Base-by-base conservation (phyloP, 2,329 filamentous ascomycete genomes). In the Penicillium sp. region DNA sequence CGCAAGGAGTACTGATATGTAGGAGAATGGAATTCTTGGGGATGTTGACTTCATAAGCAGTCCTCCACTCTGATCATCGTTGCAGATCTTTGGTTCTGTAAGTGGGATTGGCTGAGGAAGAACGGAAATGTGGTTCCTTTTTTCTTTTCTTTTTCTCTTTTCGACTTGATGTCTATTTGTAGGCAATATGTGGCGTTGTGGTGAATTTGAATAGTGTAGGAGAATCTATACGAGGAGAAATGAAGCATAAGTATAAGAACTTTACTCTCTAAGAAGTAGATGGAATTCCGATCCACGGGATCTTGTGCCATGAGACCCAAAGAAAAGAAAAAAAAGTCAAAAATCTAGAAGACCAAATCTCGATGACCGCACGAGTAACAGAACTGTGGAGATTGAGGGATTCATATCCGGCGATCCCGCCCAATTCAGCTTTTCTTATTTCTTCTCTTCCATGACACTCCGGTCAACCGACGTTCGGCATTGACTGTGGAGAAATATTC, bases 341-440 rank as follows among this genome's bases (percentile, higher is more conserved):
- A 35, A 45, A 28, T 27, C 5, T 25, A 25, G 7, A 34, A 27
- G 43, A 45, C 34, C 41, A 40, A 42, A 46, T 59, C n/a, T 59
- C 54, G 54, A 61, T 61, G 59, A 61, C n/a, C n/a, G n/a, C n/a
- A n/a, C n/a, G n/a, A n/a, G n/a, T 58, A 58, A 59, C 58, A 60
- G 54, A 54, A 61, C 19, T 3, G 52, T 50, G 40, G 22, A 14
- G 39, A 38, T 7, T 18, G 34, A 44, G 46, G 46, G 42, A 42
- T 27, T 53, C 42, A 39, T 40, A 53, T 59, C 58, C 58, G 58
- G 58, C 56, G 53, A 58, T 59, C 58, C 58, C 56, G 44, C 11
- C 51, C 44, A n/a, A 45, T 11, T 38, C 42, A 27, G 16, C 16
- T 19, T n/a, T 18, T 18, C 46, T 35, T 44, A 11, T 18, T 18